Evolutionary conservation across 2,329 filamentous ascomycete genomes (phyloP).

Genomic region (Fusarium sp.): DNA sequence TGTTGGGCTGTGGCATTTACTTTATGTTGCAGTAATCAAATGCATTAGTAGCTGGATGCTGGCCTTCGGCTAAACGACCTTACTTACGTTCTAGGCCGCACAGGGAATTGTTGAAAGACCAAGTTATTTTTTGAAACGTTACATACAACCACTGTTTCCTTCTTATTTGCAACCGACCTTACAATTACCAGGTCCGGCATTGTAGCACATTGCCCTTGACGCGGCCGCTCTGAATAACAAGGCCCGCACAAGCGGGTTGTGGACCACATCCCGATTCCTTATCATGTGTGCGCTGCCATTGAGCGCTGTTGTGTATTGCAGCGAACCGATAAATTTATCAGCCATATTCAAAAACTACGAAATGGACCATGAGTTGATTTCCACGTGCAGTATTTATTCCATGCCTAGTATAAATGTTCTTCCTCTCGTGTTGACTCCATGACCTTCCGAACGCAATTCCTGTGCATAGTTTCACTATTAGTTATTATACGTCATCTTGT

Average conservation of each 20-base stretch:
- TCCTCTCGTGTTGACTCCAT: accelerated
- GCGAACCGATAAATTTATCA: too few species aligned
- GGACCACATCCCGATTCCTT: background rate
- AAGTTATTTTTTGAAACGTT: background rate
- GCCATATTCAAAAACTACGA: accelerated
- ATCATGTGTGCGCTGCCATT: background rate
- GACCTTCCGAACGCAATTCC: background rate
- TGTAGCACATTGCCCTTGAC: accelerated
- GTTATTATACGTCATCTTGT: background rate
- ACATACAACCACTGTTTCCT: background rate
- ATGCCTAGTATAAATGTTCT: background rate
- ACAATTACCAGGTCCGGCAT: background rate
- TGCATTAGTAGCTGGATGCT: too few species aligned
- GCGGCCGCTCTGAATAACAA: background rate
- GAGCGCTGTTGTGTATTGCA: background rate
- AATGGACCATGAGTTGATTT: accelerated
- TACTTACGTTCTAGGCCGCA: background rate
- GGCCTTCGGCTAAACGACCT: background rate
- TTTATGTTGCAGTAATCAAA: too few species aligned
- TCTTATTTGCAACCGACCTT: background rate
- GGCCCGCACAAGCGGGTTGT: background rate
- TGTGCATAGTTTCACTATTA: accelerated
- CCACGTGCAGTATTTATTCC: accelerated
- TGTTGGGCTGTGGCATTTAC: accelerated
- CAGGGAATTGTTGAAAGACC: accelerated